phyloP scores from a whole-genome alignment of 805 yeast species.

The Yueomyces sinensis region DNA sequence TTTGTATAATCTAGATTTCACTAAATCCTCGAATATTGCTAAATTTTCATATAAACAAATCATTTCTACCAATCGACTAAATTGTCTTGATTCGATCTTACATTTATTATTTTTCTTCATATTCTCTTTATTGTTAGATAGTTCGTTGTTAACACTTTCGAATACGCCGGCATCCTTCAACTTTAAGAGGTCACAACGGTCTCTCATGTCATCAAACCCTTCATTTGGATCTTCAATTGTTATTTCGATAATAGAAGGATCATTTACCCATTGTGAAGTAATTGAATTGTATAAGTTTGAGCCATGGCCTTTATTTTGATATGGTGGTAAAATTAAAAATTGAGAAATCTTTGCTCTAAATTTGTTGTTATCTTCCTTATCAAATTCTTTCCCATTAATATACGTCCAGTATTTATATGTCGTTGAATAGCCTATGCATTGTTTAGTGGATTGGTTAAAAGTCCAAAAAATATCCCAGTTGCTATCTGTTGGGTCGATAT shows the following conservation, averaged over 20 bases:
- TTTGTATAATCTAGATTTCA: conserved; percentile 62
- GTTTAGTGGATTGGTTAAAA: conserved; percentile 24
- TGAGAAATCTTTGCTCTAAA: conserved; percentile 74
- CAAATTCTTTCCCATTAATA: conserved; percentile 40
- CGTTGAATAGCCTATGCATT: conserved; percentile 67
- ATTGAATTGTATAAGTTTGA: conserved; percentile 46
- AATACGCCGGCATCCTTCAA: conserved; percentile 26
- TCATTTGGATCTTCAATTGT: conserved; percentile 94
- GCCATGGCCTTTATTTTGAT: conserved; percentile 67
- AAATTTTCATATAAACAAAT: conserved; percentile 32
- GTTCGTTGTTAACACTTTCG: conserved; percentile 3
- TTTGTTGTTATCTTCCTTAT: conserved; percentile 22
- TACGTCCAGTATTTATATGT: conserved; percentile 77
- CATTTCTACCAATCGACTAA: conserved; percentile 69
- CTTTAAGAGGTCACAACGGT: conserved; percentile 57
- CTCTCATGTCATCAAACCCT: conserved; percentile 81
- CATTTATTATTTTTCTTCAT: conserved; percentile 22
- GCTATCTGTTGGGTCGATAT: conserved; percentile 62
- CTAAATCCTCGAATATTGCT: conserved; percentile 36
- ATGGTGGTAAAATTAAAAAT: conserved; percentile 72
- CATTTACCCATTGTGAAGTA: conserved; percentile 40
- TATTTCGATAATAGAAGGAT: conserved; percentile 46
- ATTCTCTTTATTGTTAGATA: conserved; percentile 10
- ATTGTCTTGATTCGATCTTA: conserved; percentile 69
- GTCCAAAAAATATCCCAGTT: conserved; percentile 70